Evolutionary conservation across 1,284 basidiomycete genomes (phyloP).

Genomic region (Boletellus deceptivus): DNA sequence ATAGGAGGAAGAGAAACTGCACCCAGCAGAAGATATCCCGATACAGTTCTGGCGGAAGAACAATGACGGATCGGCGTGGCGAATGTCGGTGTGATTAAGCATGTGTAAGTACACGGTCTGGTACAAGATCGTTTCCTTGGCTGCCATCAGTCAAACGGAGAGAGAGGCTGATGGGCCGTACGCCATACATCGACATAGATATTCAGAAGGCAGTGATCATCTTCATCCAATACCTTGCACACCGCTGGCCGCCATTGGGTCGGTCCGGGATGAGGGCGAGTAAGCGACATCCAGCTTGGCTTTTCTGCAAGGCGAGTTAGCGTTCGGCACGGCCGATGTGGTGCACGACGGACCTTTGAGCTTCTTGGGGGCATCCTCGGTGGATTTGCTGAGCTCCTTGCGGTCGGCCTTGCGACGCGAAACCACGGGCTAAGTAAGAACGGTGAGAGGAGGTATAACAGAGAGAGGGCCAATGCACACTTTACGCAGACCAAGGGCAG

Average conservation of each 20-base stretch:
- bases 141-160: slow-evolving; percentile 10
- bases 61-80: slow-evolving; percentile 64
- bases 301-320: slow-evolving; percentile 44
- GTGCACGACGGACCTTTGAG: slow-evolving; percentile 51
- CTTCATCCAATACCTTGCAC: slow-evolving; percentile 68
- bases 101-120: slow-evolving; percentile 71
- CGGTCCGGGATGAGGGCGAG: slow-evolving; percentile 45
- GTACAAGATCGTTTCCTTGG: slow-evolving; percentile 66
- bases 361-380: slow-evolving; percentile 30
- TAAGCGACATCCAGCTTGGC: slow-evolving; percentile 67
- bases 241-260: slow-evolving; percentile 70
- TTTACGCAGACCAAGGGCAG: slow-evolving; percentile 54
- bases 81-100: slow-evolving; percentile 72
- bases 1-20: slow-evolving; percentile 19
- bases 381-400: slow-evolving; percentile 45
- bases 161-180: slow-evolving; percentile 1
- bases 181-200: slow-evolving; percentile 68
- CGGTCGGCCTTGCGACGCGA: slow-evolving; percentile 55
- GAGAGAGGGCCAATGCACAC: slow-evolving; percentile 34
- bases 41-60: slow-evolving; percentile 71
- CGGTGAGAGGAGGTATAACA: slow-evolving; percentile 1
- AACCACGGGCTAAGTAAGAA: slow-evolving; percentile 31
- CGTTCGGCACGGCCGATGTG: not conserved
- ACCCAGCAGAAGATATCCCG: slow-evolving; percentile 64
- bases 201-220: slow-evolving; percentile 61